phyloP scores from a whole-genome alignment of 768 basidiomycete genomes.

The Lentinula detonsa region DNA sequence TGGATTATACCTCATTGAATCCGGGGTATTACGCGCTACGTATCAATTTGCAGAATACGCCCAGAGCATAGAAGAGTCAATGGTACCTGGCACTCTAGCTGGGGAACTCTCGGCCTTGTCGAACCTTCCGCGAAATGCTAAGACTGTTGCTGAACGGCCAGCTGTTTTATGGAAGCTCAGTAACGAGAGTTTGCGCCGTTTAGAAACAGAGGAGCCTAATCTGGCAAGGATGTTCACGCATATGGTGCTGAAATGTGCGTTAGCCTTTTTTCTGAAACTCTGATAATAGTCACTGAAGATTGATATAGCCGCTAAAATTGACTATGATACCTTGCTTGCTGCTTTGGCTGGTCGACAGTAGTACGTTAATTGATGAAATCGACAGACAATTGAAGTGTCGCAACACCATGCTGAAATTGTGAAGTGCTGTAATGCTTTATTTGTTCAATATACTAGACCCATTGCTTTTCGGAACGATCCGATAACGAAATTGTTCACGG shows the following conservation, averaged over 20 bases:
- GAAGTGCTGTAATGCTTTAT: too few species aligned
- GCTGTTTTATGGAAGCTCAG: conserved; percentile 81
- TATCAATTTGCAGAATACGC: conserved; percentile 46
- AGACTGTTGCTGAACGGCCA: conserved; percentile 73
- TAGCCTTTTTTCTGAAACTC: background rate
- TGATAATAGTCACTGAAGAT: background rate
- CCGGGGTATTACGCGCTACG: conserved; percentile 77
- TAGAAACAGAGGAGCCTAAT: conserved; percentile 67
- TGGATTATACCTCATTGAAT: conserved; percentile 85
- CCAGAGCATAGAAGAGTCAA: conserved; percentile 73
- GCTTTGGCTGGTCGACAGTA: conserved; percentile 39
- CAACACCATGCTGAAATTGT: too few species aligned
- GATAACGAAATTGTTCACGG: too few species aligned
- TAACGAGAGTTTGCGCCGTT: conserved; percentile 41
- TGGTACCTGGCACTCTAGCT: conserved; percentile 90
- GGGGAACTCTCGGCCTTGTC: conserved; percentile 88
- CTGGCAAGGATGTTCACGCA: conserved; percentile 60
- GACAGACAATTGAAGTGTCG: too few species aligned
- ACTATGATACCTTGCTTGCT: conserved; percentile 53
- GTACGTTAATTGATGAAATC: background rate
- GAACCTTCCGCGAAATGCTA: conserved; percentile 75
- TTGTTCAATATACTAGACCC: too few species aligned
- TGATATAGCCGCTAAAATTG: conserved; percentile 50
- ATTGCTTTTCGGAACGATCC: too few species aligned
- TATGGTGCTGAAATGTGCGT: conserved; percentile 69